phyloP scores from a whole-genome alignment of 2,329 filamentous ascomycete species.

The Verticillium zaregamsianum region DNA sequence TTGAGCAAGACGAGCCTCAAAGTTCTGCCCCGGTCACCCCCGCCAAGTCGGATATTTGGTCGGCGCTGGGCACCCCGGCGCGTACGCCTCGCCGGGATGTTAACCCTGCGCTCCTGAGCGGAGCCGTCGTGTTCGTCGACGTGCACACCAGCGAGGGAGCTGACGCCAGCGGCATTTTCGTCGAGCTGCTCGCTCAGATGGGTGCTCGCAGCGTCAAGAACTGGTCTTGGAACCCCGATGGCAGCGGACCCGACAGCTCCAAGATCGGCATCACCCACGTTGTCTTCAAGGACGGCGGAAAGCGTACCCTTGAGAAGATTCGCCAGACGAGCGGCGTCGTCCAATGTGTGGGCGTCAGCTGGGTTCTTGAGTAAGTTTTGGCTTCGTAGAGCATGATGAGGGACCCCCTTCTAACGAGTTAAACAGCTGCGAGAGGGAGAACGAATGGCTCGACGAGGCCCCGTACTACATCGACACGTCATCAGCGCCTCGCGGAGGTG shows the following conservation, averaged over 20 bases:
- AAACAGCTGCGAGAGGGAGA: constrained; percentile 67
- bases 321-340: constrained; percentile 68
- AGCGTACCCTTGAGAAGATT: constrained; percentile 77
- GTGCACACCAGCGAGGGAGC: constrained; percentile 78
- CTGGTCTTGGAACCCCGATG: constrained; percentile 67
- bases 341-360: constrained; percentile 81
- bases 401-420: neutral
- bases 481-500: constrained; percentile 64
- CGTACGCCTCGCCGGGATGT: constrained; percentile 52
- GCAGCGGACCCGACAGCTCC: constrained; percentile 25
- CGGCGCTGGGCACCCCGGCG: constrained; percentile 49
- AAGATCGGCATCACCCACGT: constrained; percentile 82
- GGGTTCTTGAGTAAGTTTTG: constrained; percentile 76
- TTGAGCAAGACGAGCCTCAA: constrained; percentile 16
- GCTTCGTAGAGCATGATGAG: neutral
- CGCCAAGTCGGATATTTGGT: constrained; percentile 49
- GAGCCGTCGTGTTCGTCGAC: constrained; percentile 77
- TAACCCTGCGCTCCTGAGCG: constrained; percentile 54
- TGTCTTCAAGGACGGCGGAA: constrained; percentile 82
- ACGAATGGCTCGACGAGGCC: constrained; percentile 70
- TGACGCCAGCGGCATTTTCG: constrained; percentile 76
- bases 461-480: constrained; percentile 66
- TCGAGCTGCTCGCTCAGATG: constrained; percentile 74
- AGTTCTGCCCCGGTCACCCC: constrained; percentile 35
- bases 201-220: constrained; percentile 73